Conservation (phyloP, 106 monocot species). For the Allium sativum region DNA sequence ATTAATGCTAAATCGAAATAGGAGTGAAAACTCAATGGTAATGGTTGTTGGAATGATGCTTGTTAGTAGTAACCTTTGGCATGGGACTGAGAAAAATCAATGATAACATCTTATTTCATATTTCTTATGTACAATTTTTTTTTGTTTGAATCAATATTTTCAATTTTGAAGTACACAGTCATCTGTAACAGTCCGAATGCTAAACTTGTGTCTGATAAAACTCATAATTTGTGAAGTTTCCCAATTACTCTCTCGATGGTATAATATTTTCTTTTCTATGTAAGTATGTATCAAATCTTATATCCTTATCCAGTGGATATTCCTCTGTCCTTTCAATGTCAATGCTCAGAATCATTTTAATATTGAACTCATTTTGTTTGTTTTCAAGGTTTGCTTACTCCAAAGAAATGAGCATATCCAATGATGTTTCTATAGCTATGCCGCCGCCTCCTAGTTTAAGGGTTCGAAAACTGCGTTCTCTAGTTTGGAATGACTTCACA, state of each 20-base stretch:
- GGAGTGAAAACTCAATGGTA: too few relatives aligned
- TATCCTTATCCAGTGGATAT: background rate
- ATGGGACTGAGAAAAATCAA: too few relatives aligned
- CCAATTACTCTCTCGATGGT: background rate
- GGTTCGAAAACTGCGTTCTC: constrained; percentile 31
- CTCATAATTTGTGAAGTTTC: background rate
- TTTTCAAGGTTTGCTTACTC: constrained; percentile 5
- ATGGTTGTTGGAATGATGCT: too few relatives aligned
- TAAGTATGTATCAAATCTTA: background rate
- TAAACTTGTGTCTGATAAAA: background rate
- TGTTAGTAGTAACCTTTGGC: too few relatives aligned
- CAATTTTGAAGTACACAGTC: background rate
- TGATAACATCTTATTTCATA: too few relatives aligned
- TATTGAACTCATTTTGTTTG: background rate
- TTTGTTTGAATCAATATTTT: too few relatives aligned
- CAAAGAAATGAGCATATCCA: constrained; percentile 3
- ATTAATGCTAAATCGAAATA: too few relatives aligned
- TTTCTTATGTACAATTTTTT: too few relatives aligned
- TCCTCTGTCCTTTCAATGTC: background rate
- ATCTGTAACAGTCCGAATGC: background rate
- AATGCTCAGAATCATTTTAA: too few relatives aligned
- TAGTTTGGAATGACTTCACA: constrained; percentile 81
- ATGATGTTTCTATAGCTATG: background rate
- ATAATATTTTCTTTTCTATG: background rate
- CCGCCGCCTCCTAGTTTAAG: constrained; percentile 2